Conservation (phyloP, 2,329 filamentous ascomycete species). For the Neurospora sp. region DNA sequence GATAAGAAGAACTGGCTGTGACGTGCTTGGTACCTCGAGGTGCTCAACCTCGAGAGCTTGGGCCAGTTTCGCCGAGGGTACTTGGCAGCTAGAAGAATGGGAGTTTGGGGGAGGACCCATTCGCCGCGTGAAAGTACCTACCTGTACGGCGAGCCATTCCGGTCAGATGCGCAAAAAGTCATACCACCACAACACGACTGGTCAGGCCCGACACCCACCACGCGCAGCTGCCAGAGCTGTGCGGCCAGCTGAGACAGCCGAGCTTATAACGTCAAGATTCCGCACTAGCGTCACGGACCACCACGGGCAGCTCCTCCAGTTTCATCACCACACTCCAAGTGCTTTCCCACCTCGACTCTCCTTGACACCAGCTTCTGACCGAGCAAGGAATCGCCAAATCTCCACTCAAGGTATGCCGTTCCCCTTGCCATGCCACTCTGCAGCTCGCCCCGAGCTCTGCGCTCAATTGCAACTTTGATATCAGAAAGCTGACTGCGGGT, state of each 20-base stretch:
- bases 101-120: background rate
- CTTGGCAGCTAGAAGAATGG: background rate
- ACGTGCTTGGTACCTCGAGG: background rate
- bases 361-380: background rate
- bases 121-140: background rate
- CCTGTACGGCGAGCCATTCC: background rate
- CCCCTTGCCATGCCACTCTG: background rate
- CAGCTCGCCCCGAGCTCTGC: background rate
- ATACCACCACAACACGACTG: background rate
- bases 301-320: background rate
- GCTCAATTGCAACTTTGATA: background rate
- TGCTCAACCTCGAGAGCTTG: background rate
- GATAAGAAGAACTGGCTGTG: background rate
- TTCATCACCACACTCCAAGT: background rate
- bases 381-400: conserved; percentile 1
- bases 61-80: background rate
- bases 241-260: background rate
- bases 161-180: background rate
- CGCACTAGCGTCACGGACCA: conserved; percentile 11
- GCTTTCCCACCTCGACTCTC: background rate
- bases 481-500: background rate
- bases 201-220: background rate
- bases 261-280: background rate
- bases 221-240: background rate
- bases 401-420: conserved; percentile 3